Evolutionary conservation across 2,329 filamentous ascomycete species (phyloP).

Genomic region (Elsinoe fawcettii): DNA sequence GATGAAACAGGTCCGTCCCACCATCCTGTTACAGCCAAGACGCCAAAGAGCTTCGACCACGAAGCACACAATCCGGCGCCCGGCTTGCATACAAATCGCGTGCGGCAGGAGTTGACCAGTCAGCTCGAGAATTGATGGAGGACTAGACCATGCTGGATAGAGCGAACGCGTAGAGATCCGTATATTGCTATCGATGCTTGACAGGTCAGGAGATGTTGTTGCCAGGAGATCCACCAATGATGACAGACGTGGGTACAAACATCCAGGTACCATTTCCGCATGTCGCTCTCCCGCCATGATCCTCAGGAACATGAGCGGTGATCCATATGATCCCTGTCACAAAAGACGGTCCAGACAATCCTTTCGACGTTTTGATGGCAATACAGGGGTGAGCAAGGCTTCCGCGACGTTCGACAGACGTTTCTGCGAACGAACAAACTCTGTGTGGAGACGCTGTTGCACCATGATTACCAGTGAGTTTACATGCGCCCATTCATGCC

Average conservation of each 20-base stretch:
- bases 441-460: too few relatives aligned
- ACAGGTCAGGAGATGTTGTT: background rate
- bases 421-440: too few relatives aligned
- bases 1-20: slow-evolving; percentile 10
- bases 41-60: slow-evolving; percentile 4
- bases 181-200: background rate
- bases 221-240: slow-evolving; percentile 1
- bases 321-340: background rate
- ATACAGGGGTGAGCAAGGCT: too few relatives aligned
- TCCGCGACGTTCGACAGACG: too few relatives aligned
- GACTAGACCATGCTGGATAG: background rate
- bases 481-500: background rate
- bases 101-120: background rate
- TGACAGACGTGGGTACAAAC: background rate
- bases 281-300: slow-evolving; percentile 8
- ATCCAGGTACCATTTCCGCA: background rate
- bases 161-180: background rate
- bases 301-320: background rate
- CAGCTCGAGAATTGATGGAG: background rate
- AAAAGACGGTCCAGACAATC: background rate
- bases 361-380: background rate
- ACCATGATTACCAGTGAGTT: too few relatives aligned
- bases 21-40: slow-evolving; percentile 7
- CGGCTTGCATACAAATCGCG: background rate
- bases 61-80: slow-evolving; percentile 1